Percentiles rank a stretch among this genome's conserved stretches.
phyloP scores from a whole-genome alignment of 1,284 basidiomycete species.

The Cryptococcus sp. region DNA sequence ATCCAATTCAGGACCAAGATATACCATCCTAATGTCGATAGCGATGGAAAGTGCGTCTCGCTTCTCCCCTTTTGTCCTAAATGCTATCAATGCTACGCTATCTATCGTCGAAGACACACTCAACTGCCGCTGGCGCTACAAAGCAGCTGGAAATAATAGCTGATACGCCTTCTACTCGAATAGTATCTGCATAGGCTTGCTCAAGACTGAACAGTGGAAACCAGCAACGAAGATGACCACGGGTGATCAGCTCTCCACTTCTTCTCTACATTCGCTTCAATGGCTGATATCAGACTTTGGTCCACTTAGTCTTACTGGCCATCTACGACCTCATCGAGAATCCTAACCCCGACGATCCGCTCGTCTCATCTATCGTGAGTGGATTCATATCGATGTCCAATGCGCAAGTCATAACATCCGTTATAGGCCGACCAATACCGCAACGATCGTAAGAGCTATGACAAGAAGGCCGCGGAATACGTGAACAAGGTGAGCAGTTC shows the following conservation, averaged over 20 bases:
- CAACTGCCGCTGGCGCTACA: no score
- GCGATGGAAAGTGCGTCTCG: constrained; percentile 76
- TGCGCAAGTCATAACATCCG: constrained; percentile 9
- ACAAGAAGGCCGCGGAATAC: constrained; percentile 49
- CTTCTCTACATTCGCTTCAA: constrained; percentile 4
- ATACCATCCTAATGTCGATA: constrained; percentile 90
- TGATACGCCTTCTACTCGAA: background rate
- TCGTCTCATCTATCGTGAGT: constrained; percentile 58
- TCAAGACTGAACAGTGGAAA: constrained; percentile 69
- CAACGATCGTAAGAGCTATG: constrained; percentile 40
- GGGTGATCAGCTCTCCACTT: constrained; percentile 56
- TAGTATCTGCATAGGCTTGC: constrained; percentile 59
- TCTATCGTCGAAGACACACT: constrained; percentile 3
- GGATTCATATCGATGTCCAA: background rate
- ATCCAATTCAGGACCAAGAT: constrained; percentile 84
- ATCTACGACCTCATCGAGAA: constrained; percentile 85
- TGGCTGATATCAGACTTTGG: background rate
- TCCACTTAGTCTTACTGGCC: constrained; percentile 66
- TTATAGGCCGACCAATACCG: constrained; percentile 51
- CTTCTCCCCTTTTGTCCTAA: constrained; percentile 3
- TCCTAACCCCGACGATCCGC: constrained; percentile 86
- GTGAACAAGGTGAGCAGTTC: constrained; percentile 31
- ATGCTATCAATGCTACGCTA: constrained; percentile 5
- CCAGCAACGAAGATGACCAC: constrained; percentile 75
- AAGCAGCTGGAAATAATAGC: no score